phyloP scores from a whole-genome alignment of 1,284 basidiomycete species.

The Heterobasidion parviporum region DNA sequence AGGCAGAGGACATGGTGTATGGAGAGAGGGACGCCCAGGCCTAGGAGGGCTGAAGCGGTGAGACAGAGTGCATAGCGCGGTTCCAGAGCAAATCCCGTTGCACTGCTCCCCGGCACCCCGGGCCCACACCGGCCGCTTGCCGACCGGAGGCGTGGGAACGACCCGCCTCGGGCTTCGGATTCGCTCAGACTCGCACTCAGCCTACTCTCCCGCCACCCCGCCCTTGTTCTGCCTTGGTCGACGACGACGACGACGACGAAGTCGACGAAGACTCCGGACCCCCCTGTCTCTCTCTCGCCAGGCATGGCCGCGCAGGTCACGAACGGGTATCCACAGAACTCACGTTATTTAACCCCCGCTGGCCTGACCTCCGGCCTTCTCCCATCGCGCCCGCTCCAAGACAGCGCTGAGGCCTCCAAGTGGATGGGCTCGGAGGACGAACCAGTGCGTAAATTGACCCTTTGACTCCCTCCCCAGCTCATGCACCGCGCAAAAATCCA shows the following conservation, averaged over 20 bases:
- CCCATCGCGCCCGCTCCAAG: not conserved
- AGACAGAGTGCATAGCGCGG: too few species aligned
- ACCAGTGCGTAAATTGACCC: slow-evolving; percentile 11
- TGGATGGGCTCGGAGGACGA: slow-evolving; percentile 7
- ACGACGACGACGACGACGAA: too few species aligned
- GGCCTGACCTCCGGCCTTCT: not conserved
- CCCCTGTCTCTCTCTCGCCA: not conserved
- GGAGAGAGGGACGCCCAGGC: not conserved
- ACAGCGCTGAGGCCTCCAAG: not conserved
- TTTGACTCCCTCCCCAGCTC: not conserved
- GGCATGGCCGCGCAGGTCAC: slow-evolving; percentile 2
- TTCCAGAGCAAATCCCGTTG: too few species aligned
- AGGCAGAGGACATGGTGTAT: slow-evolving; percentile 7
- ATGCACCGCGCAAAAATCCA: not conserved
- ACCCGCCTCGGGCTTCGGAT: too few species aligned
- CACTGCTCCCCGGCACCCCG: too few species aligned
- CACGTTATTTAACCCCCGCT: not conserved
- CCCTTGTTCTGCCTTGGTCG: too few species aligned
- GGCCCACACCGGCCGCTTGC: too few species aligned
- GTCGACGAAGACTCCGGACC: too few species aligned
- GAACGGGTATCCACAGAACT: slow-evolving; percentile 3
- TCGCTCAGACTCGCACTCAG: too few species aligned
- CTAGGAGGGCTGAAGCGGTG: not conserved
- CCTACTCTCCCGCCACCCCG: too few species aligned
- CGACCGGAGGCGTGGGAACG: too few species aligned